Percentiles rank a stretch among this genome's conserved stretches.
phyloP scores from a whole-genome alignment of 805 yeast genomes.

The Yarrowia yakushimensis region DNA sequence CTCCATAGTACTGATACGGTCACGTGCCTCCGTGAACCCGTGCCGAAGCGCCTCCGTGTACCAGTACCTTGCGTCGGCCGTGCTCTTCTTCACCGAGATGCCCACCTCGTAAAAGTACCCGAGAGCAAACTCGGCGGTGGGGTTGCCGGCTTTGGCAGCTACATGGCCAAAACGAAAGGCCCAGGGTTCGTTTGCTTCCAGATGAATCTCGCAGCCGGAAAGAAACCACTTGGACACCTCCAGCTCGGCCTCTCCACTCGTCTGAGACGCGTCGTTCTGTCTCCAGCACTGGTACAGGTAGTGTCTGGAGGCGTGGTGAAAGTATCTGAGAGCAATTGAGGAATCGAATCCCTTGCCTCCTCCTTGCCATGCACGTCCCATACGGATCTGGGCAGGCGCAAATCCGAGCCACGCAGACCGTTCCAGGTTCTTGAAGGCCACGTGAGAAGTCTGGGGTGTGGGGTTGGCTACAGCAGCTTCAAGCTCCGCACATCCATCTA shows the following conservation, averaged over 20 bases:
- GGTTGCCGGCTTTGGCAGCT: slow-evolving; percentile 58
- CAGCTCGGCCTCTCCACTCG: slow-evolving; percentile 39
- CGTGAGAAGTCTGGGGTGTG: background rate
- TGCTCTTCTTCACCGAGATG: slow-evolving; percentile 49
- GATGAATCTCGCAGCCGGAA: slow-evolving; percentile 58
- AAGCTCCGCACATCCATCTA: slow-evolving; percentile 14
- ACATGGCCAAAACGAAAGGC: slow-evolving; percentile 64
- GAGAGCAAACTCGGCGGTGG: slow-evolving; percentile 64
- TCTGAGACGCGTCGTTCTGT: slow-evolving; percentile 23
- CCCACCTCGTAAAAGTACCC: slow-evolving; percentile 69
- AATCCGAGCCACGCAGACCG: slow-evolving; percentile 40
- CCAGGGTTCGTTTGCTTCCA: slow-evolving; percentile 56
- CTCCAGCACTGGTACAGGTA: slow-evolving; percentile 33
- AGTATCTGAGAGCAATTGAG: slow-evolving; percentile 36
- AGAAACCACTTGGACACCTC: slow-evolving; percentile 57
- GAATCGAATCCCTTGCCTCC: slow-evolving; percentile 38
- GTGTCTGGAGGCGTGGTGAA: slow-evolving; percentile 39
- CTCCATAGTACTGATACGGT: slow-evolving; percentile 32
- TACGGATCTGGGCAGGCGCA: slow-evolving; percentile 39
- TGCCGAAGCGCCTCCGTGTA: slow-evolving; percentile 52
- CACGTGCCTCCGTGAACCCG: slow-evolving; percentile 43
- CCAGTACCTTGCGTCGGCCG: slow-evolving; percentile 47
- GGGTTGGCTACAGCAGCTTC: background rate
- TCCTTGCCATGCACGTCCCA: slow-evolving; percentile 40
- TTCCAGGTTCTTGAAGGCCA: slow-evolving; percentile 33